phyloP scores from a whole-genome alignment of 176 grass and related monocot genomes.

The Rhynchospora breviuscula region DNA sequence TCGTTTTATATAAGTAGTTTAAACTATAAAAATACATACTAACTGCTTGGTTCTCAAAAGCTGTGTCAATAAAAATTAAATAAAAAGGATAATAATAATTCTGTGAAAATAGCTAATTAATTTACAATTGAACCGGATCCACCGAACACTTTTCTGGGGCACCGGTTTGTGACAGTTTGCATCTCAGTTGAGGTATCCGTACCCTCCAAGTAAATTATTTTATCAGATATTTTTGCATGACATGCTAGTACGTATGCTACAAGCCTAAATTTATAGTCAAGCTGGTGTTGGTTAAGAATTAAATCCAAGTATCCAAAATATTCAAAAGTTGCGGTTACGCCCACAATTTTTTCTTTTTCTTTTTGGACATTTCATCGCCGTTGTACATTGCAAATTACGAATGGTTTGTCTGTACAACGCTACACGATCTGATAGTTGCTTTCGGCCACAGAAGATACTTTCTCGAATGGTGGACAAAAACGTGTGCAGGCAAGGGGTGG shows the following conservation, averaged over 20 bases:
- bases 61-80: neutral
- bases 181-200: neutral
- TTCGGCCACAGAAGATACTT: neutral
- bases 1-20: too few species aligned
- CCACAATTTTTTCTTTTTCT: neutral
- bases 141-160: neutral
- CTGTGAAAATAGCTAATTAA: neutral
- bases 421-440: neutral
- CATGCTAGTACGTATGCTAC: neutral
- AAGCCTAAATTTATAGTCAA: neutral
- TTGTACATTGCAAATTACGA: too few species aligned
- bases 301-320: neutral
- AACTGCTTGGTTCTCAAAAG: neutral
- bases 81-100: neutral
- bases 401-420: neutral
- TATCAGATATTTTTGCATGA: neutral
- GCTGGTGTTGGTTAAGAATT: neutral
- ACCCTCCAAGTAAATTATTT: neutral
- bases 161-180: neutral
- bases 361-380: neutral
- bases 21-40: too few species aligned
- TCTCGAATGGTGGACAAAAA: neutral
- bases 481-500: too few species aligned
- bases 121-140: neutral
- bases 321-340: neutral